A percentile compares a stretch with the other conserved stretches of the same genome.
Evolutionary conservation across 108 stramenopile genomes (phyloP).

Genomic region (Nitzschia sp.): DNA sequence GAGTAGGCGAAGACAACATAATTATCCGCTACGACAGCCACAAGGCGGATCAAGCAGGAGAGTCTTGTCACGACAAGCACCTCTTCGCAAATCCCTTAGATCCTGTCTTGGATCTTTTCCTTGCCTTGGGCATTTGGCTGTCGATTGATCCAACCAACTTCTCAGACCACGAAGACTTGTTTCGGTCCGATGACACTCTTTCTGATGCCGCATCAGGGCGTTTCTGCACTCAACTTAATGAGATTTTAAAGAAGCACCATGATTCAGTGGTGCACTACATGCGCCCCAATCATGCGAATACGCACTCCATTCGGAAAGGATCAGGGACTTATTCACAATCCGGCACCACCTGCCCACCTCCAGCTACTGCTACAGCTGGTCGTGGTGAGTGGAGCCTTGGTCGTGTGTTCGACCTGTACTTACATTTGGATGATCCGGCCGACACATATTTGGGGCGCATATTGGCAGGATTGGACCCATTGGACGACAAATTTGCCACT

Average conservation of each 20-base stretch:
- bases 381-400: constrained; percentile 50
- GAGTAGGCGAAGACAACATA: constrained; percentile 21
- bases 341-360: constrained; percentile 43
- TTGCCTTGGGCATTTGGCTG: neutral
- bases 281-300: constrained; percentile 17
- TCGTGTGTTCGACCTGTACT: constrained; percentile 39
- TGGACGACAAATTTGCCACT: constrained; percentile 19
- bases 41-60: constrained; percentile 41
- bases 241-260: constrained; percentile 3
- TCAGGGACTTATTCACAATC: constrained; percentile 30
- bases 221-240: constrained; percentile 16
- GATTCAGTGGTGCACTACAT: neutral
- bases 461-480: constrained; percentile 35
- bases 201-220: constrained; percentile 14
- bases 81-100: constrained; percentile 38
- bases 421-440: too few relatives aligned
- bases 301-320: constrained; percentile 52
- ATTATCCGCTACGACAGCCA: constrained; percentile 21
- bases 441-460: constrained; percentile 42
- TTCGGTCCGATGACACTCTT: constrained; percentile 12
- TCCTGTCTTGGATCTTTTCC: neutral
- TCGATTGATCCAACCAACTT: constrained; percentile 4
- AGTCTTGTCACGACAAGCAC: constrained; percentile 33
- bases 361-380: constrained; percentile 34
- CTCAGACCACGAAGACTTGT: constrained; percentile 18